Evolutionary conservation across 345 rosid species (phyloP), one percentile per base, ranked within the genome.

Genomic region (Citrus trifoliata): DNA sequence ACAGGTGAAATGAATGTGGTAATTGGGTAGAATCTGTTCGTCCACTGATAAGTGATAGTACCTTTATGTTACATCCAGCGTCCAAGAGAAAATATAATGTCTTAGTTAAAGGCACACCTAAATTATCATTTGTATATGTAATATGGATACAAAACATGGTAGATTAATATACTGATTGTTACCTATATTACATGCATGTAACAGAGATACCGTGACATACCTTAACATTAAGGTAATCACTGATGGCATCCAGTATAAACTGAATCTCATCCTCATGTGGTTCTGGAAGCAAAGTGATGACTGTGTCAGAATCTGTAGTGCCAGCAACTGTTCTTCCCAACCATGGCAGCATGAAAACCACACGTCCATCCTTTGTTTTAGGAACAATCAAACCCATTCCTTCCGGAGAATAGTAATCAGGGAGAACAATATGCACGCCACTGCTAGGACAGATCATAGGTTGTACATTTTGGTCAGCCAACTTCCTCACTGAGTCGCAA

Each of bases 311-410:
- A 86, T 96, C 99, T 73, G 99, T 96, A 60, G 99, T 96, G 22
- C 99, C 99, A 42, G 99, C 99, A 37, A 94, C 85, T 14, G 97
- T 96, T 87, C 98, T 89, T 73, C 99, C 99, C 91, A 92, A 80
- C 99, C 99, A 94, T 8, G 99, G 99, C 81, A 96, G 84, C 97
- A 96, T 90, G 81, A 96, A 96, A 80, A 96, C 91, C 58, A 96
- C 97, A n/a, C 99, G 93, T 5, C 99, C 99, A 84, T 96, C 99
- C 87, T 94, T 93, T 24, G 99, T 96, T 89, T 96, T 94, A 67
- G 99, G 99, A 85, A 96, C 98, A 78, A 96, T 94, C 92, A 96
- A 87, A 16, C 99, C 99, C 99, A 96, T 94, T 77, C 99, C 99
- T 80, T 96, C 97, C 1, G 99, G 99, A 75, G 99, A 96, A 86